Evolutionary conservation across 108 stramenopile species (phyloP).

Genomic region (Cyclotella cryptica): DNA sequence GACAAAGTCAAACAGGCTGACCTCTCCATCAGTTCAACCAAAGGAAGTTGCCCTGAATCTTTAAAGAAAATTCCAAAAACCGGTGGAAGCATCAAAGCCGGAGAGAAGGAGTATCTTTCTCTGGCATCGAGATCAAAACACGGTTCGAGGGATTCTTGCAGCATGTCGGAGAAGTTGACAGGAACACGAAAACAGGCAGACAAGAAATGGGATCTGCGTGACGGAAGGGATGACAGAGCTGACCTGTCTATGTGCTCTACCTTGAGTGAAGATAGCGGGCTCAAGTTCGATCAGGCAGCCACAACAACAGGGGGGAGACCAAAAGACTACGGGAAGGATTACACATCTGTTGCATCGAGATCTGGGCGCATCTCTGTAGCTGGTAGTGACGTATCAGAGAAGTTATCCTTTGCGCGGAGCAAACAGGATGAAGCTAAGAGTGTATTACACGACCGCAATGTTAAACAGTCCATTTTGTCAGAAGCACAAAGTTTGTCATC

Average conservation of each 20-base stretch:
- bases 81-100: background rate
- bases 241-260: constrained; percentile 18
- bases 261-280: constrained; percentile 5
- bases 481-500: background rate
- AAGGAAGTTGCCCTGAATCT: background rate
- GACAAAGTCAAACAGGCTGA: background rate
- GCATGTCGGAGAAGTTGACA: too few species aligned
- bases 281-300: background rate
- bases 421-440: background rate
- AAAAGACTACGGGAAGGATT: background rate
- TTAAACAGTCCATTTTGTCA: background rate
- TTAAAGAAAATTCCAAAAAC: background rate
- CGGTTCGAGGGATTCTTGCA: background rate
- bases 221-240: background rate
- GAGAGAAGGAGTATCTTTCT: constrained; percentile 1
- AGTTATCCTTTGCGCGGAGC: background rate
- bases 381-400: background rate
- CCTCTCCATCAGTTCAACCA: background rate
- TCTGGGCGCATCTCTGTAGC: background rate
- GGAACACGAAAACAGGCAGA: too few species aligned
- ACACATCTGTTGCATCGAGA: background rate
- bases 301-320: background rate
- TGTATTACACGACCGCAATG: background rate
- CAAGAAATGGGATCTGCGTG: too few species aligned
- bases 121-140: background rate